Evolutionary conservation across 2,329 filamentous ascomycete species (phyloP).

Genomic region (Claviceps arundinis): DNA sequence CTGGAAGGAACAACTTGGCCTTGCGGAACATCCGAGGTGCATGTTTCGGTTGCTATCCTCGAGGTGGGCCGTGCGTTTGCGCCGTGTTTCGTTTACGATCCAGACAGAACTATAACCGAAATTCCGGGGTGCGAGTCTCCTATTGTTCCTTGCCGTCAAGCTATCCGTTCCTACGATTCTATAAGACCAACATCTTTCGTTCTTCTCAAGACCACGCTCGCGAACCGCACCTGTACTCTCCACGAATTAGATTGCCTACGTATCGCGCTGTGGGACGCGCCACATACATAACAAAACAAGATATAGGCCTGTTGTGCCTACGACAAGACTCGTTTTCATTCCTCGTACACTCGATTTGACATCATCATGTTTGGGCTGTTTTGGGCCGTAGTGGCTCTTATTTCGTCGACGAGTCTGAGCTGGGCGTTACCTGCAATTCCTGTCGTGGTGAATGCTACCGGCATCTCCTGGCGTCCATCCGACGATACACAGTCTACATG

Average conservation of each 20-base stretch:
- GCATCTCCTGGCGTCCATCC: conserved; percentile 15
- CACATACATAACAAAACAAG: not conserved
- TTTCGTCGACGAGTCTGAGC: not conserved
- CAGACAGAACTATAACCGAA: not conserved
- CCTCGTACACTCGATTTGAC: not conserved
- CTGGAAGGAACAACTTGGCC: not conserved
- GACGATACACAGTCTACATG: conserved; percentile 13
- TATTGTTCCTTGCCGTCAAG: not conserved
- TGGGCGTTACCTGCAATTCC: not conserved
- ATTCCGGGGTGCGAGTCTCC: not conserved
- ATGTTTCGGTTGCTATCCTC: not conserved
- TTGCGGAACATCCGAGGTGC: not conserved
- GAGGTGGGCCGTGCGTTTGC: not conserved
- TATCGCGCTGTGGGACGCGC: not conserved
- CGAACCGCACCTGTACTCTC: not conserved
- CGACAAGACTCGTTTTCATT: not conserved
- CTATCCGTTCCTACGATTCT: not conserved
- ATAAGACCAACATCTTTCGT: not conserved
- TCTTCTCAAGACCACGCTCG: not conserved
- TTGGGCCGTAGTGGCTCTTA: not conserved
- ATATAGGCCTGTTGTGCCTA: not conserved
- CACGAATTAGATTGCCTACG: not conserved
- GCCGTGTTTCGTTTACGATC: not conserved
- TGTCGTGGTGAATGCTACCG: conserved; percentile 7
- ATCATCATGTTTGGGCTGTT: not conserved